phyloP scores from a whole-genome alignment of 345 rosid genomes.

The Sisymbrium altissimum region DNA sequence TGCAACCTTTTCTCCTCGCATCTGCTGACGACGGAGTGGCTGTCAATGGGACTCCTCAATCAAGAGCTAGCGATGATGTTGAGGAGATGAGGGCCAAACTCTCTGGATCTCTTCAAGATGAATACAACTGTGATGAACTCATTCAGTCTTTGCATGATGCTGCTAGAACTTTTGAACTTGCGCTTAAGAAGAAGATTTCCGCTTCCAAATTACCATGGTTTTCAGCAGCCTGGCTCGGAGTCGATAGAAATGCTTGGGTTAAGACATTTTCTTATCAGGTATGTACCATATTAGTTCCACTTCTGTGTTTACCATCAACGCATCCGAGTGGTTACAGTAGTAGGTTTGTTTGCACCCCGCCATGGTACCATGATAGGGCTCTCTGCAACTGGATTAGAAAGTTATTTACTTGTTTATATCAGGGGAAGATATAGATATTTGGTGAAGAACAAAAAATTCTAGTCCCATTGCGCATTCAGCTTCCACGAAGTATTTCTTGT shows the following conservation, averaged over 20 bases:
- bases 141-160: conserved; percentile 83
- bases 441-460: not conserved
- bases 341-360: not conserved
- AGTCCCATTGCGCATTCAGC: not conserved
- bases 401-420: conserved; percentile 1
- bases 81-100: conserved; percentile 72
- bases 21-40: conserved; percentile 76
- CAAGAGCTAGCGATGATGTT: conserved; percentile 50
- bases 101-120: conserved; percentile 59
- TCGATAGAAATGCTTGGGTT: conserved; percentile 80
- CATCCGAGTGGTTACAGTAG: not conserved
- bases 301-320: not conserved
- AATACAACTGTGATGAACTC: conserved; percentile 67
- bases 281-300: not conserved
- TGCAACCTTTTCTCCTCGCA: conserved; percentile 40
- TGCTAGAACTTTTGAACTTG: conserved; percentile 81
- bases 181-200: conserved; percentile 53
- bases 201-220: conserved; percentile 71
- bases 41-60: conserved; percentile 57
- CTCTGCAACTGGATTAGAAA: not conserved
- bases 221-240: conserved; percentile 84
- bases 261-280: conserved; percentile 95
- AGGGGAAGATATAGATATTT: not conserved
- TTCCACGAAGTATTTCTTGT: not conserved
- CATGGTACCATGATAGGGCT: not conserved